Base-by-base conservation (phyloP, 129 eudicot genomes). In the Centella asiatica region DNA sequence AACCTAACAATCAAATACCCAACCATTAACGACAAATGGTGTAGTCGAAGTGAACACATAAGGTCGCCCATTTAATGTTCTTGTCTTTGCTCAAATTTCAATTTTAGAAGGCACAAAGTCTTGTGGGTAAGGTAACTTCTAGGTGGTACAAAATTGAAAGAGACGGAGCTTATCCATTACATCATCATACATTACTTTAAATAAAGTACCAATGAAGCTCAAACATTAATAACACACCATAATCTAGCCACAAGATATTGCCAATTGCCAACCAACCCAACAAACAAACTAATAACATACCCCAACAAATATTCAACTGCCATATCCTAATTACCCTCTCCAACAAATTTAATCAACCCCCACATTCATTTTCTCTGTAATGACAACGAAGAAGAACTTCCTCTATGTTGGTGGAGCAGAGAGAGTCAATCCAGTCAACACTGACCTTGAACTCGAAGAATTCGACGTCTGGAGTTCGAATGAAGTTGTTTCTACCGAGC, bases 381-480 rank as follows among this genome's bases (percentile, higher is more conserved):
- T 71, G 81, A 70, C 81, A 18, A 19, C 81, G 28, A 39, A 50
- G 59, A 72, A 62, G 67, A 72, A 56, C 65, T 70, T 36, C 71
- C 63, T 65, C 24, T 71, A 44, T 52, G 60, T 76, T 24, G 63
- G 74, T 24, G 63, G 74, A 57, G 52, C 32, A 31, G 73, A 60
- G 34, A 44, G 18, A 45, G 31, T n/a, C 2, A 67, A 19, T 17
- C 36, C 78, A 28, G 25, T 32, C 15, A 27, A 13, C 22, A 33
- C 51, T 0, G 44, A 31, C 24, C 60, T 72, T 19, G 85, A 80
- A 22, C 56, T 75, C 44, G 70, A 75, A 4, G 85, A 80, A 49
- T 65, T 78, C 12, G 78, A 75, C 1, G 25, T 75, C 8, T 80
- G 85, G 85, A 34, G 28, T 50, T 19, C 64, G 32, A 22, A 20